Conservation (phyloP, 2,329 filamentous ascomycete species). For the Fusarium sp. region DNA sequence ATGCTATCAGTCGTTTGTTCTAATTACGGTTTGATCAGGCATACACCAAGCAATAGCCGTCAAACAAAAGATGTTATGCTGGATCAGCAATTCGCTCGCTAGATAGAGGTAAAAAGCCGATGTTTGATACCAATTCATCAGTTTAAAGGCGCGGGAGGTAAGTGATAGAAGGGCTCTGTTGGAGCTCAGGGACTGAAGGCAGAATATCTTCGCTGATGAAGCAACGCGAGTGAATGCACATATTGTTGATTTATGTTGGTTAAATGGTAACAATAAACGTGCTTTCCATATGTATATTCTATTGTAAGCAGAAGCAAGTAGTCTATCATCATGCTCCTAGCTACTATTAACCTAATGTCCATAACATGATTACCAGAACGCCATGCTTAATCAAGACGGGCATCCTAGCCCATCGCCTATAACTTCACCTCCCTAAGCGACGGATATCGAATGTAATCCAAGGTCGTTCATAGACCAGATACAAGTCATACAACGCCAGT, state of each 20-base stretch:
- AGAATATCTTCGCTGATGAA: neutral
- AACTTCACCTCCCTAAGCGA: neutral
- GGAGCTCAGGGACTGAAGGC: neutral
- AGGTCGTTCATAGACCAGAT: neutral
- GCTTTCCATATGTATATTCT: neutral
- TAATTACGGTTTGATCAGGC: neutral
- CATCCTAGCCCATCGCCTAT: neutral
- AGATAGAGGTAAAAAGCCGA: too few species aligned
- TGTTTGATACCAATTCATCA: neutral
- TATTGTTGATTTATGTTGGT: neutral
- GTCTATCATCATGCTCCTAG: neutral
- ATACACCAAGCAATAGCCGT: neutral
- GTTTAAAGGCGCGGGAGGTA: neutral
- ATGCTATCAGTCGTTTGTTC: neutral
- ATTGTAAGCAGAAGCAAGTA: neutral
- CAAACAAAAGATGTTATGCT: neutral
- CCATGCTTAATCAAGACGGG: constrained; percentile 3
- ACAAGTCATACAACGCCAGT: neutral
- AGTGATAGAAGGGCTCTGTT: neutral
- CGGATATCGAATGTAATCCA: neutral
- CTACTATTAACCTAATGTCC: neutral
- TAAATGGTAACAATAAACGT: neutral
- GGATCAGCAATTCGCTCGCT: neutral
- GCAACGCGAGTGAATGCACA: neutral
- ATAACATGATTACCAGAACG: constrained; percentile 9